phyloP scores from a whole-genome alignment of 441 rosid species.

The Metrosideros polymorpha region DNA sequence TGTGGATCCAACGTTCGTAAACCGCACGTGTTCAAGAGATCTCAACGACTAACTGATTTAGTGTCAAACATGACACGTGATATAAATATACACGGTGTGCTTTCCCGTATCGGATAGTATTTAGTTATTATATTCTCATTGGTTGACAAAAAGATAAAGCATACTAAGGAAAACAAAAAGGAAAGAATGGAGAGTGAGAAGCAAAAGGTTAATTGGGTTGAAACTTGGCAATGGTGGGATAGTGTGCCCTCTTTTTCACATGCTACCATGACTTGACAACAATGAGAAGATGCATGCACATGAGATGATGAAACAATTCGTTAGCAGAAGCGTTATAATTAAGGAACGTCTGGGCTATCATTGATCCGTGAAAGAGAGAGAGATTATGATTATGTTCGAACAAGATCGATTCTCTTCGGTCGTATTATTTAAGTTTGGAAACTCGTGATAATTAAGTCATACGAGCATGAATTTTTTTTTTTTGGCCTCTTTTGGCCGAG shows the following conservation, averaged over 20 bases:
- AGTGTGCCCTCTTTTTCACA: background rate
- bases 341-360: background rate
- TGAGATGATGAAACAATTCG: background rate
- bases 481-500: background rate
- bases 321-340: background rate
- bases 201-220: background rate
- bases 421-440: background rate
- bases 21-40: background rate
- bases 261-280: background rate
- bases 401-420: background rate
- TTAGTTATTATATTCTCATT: background rate
- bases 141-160: background rate
- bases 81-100: rapidly evolving
- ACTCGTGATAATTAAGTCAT: background rate
- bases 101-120: background rate
- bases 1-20: rapidly evolving
- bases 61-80: background rate
- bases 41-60: background rate
- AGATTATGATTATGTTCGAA: background rate
- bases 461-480: background rate
- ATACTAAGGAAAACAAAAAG: background rate
- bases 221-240: background rate
- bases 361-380: background rate
- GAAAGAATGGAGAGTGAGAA: background rate
- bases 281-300: background rate